Evolutionary conservation across 805 yeast genomes (phyloP).

Genomic region (Wickerhamiella sergipiensis): DNA sequence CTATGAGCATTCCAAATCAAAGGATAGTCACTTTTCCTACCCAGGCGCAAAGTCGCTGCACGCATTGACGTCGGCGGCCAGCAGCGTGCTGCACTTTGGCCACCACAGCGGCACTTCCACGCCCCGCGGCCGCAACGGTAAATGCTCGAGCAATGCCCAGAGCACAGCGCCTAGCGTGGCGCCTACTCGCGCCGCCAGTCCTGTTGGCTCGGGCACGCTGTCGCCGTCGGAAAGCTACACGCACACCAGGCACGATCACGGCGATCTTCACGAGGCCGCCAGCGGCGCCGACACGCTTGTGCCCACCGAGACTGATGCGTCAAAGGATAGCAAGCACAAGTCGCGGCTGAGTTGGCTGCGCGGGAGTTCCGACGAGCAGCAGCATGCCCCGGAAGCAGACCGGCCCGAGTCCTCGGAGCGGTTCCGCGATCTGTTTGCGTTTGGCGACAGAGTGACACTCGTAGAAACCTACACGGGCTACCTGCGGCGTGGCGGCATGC

Average conservation of each 20-base stretch:
- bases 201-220: neutral
- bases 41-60: neutral
- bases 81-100: neutral
- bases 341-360: neutral
- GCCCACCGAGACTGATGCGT: neutral
- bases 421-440: constrained; percentile 52
- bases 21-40: neutral
- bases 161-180: neutral
- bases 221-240: neutral
- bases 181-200: neutral
- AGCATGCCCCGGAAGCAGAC: neutral
- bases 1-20: neutral
- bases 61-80: neutral
- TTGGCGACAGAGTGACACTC: constrained; percentile 37
- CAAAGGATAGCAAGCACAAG: neutral
- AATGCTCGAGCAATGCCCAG: neutral
- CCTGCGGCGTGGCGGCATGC: constrained; percentile 6
- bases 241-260: neutral
- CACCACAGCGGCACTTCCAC: neutral
- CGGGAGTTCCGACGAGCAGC: neutral
- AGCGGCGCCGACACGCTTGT: neutral
- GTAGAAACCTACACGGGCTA: constrained; percentile 42
- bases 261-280: neutral
- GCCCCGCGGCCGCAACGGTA: neutral
- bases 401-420: constrained; percentile 38